phyloP scores from a whole-genome alignment of 1,139 yeast species.

The Suhomyces choctaworum region DNA sequence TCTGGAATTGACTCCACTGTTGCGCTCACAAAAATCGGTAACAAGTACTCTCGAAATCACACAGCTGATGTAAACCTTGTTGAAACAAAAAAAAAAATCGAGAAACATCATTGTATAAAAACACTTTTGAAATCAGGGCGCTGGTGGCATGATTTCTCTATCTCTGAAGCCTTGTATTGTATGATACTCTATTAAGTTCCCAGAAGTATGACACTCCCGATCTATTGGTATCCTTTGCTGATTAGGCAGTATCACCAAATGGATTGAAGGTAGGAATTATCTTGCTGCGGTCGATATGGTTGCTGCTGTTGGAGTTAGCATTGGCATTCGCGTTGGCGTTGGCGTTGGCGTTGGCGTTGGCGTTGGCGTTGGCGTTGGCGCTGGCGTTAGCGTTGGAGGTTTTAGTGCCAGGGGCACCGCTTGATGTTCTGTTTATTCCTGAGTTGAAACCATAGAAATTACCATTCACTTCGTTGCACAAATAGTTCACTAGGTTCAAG shows the following conservation, averaged over 20 bases:
- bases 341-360: no score
- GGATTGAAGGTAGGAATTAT: slow-evolving; percentile 34
- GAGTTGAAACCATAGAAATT: slow-evolving; percentile 45
- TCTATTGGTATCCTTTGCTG: slow-evolving; percentile 8
- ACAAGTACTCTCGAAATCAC: no score
- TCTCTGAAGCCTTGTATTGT: slow-evolving; percentile 1
- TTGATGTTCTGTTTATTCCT: slow-evolving; percentile 8
- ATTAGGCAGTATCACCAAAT: slow-evolving; percentile 24
- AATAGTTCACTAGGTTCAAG: slow-evolving; percentile 35
- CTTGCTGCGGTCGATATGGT: slow-evolving; percentile 12
- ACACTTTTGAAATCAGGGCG: no score
- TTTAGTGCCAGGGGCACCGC: slow-evolving; percentile 1
- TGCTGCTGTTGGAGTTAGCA: not conserved
- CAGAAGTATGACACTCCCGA: slow-evolving; percentile 6
- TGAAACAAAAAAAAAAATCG: no score
- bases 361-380: no score
- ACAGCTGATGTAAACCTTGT: no score
- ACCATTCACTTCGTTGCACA: slow-evolving; percentile 38
- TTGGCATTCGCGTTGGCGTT: no score
- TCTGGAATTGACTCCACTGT: no score
- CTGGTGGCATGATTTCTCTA: no score
- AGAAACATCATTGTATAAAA: no score
- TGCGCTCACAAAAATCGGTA: no score
- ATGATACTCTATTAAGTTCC: slow-evolving; percentile 14
- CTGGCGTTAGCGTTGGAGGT: not conserved